Evolutionary conservation across 2,329 filamentous ascomycete genomes (phyloP).

Genomic region (Fusarium keratoplasticum): DNA sequence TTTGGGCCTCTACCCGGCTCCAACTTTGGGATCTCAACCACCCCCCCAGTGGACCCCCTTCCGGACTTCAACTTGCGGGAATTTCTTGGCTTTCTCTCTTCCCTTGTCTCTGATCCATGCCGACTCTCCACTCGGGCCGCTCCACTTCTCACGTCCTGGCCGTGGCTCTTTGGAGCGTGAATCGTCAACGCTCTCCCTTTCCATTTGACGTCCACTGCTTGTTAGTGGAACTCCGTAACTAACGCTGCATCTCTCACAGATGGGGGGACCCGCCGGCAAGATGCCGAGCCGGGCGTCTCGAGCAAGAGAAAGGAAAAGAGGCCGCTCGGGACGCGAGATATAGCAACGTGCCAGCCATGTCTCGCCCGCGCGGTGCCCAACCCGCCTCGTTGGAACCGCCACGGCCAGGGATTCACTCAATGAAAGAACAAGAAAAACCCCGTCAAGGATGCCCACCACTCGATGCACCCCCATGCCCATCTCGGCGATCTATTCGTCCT

Average conservation of each 20-base stretch:
- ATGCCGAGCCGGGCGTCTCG: slow-evolving; percentile 70
- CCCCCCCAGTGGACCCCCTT: background rate
- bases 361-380: slow-evolving; percentile 67
- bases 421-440: background rate
- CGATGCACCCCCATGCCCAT: slow-evolving; percentile 33
- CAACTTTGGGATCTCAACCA: slow-evolving; percentile 4
- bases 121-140: slow-evolving; percentile 18
- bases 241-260: background rate
- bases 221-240: slow-evolving; percentile 6
- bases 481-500: slow-evolving; percentile 39
- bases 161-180: slow-evolving; percentile 11
- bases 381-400: slow-evolving; percentile 66
- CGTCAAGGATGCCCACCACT: slow-evolving; percentile 26
- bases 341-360: slow-evolving; percentile 70
- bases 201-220: slow-evolving; percentile 14
- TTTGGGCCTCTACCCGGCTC: slow-evolving; percentile 3
- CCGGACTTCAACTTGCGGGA: slow-evolving; percentile 38
- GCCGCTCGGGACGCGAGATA: slow-evolving; percentile 74
- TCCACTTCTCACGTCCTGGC: slow-evolving; percentile 10
- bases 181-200: slow-evolving; percentile 4
- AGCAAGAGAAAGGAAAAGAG: slow-evolving; percentile 58
- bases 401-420: slow-evolving; percentile 27
- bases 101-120: slow-evolving; percentile 28
- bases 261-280: slow-evolving; percentile 63
- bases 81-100: background rate